phyloP scores from a whole-genome alignment of 306 rosid species.

The Betula pendula region DNA sequence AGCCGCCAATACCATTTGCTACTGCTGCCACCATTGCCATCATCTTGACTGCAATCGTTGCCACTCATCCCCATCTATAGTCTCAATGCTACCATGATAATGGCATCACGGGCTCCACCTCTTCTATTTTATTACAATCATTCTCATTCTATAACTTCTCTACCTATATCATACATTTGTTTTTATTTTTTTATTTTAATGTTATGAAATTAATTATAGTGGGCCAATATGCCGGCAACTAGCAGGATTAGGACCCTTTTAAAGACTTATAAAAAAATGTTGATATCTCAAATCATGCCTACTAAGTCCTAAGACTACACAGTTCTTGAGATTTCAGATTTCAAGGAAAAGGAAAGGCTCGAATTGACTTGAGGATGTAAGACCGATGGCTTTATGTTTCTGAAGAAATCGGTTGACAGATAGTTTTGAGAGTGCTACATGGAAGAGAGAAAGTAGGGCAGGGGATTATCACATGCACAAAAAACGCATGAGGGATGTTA shows the following conservation, averaged over 20 bases:
- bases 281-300: neutral
- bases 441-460: neutral
- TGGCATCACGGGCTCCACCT: neutral
- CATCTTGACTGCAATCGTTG: neutral
- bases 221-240: too few relatives aligned
- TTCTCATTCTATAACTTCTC: neutral
- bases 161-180: neutral
- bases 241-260: too few relatives aligned
- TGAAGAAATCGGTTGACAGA: neutral
- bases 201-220: neutral
- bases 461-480: neutral
- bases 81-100: neutral
- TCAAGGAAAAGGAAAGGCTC: neutral
- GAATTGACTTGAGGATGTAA: neutral
- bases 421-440: neutral
- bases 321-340: neutral
- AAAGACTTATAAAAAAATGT: too few relatives aligned
- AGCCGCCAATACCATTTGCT: neutral
- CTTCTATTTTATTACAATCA: neutral
- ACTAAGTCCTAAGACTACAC: neutral
- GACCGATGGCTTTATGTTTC: neutral
- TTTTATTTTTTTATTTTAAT: neutral
- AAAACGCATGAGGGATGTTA: too few relatives aligned
- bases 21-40: neutral
- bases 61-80: neutral